Conservation (phyloP, 108 stramenopile species). For the Cylindrotheca fusiformis region DNA sequence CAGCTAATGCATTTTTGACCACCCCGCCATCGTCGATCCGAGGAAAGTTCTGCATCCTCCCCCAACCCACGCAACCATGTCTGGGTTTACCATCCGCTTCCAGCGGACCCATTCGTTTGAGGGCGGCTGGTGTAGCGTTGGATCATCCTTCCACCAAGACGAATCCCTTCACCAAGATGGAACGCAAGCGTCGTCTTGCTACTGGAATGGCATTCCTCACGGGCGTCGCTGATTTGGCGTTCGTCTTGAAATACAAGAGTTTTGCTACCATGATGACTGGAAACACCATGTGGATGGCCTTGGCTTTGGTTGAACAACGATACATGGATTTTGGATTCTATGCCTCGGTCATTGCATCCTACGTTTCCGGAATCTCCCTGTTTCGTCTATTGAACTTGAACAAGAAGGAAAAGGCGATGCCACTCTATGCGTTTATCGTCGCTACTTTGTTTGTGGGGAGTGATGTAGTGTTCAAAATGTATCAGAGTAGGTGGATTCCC, state of each 20-base stretch:
- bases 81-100: too few species aligned
- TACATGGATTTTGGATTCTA: slow-evolving; percentile 40
- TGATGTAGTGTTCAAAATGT: slow-evolving; percentile 27
- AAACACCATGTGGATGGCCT: slow-evolving; percentile 58
- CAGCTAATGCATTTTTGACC: too few species aligned
- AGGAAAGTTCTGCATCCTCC: too few species aligned
- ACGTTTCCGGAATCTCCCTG: slow-evolving; percentile 42
- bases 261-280: slow-evolving; percentile 78
- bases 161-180: background rate
- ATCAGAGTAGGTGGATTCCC: slow-evolving; percentile 31
- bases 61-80: too few species aligned
- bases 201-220: slow-evolving; percentile 59
- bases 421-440: slow-evolving; percentile 36
- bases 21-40: too few species aligned
- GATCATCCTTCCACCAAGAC: too few species aligned
- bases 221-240: slow-evolving; percentile 50
- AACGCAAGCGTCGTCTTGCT: slow-evolving; percentile 30
- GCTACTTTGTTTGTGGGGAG: slow-evolving; percentile 34
- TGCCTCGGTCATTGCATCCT: slow-evolving; percentile 41
- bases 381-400: slow-evolving; percentile 40
- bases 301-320: slow-evolving; percentile 40
- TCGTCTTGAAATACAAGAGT: slow-evolving; percentile 41
- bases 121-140: too few species aligned
- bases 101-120: too few species aligned
- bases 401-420: slow-evolving; percentile 33